These are phyloP conservation scores for Aspergillus quadrilineatus DNA, from an alignment of 2,329 filamentous ascomycete genomes.

Conservation along the genomic window DNA sequence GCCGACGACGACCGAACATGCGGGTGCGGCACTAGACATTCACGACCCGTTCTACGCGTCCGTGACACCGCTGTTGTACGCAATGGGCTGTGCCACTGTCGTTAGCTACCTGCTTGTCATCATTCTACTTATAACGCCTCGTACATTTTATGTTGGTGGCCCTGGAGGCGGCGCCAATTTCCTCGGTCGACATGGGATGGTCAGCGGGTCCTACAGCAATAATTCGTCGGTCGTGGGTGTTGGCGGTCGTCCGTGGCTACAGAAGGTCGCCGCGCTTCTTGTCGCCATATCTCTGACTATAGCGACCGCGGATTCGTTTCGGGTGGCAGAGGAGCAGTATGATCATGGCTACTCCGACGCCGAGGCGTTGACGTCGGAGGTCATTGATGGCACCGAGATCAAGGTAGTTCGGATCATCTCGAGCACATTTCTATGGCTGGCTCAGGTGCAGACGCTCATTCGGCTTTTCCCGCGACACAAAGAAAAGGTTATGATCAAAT, in stretches of 20 bases:
- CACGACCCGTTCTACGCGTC: conserved; percentile 91
- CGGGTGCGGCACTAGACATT: conserved; percentile 62
- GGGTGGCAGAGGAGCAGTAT: conserved; percentile 80
- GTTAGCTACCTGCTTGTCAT: conserved; percentile 90
- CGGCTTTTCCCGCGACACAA: conserved; percentile 93
- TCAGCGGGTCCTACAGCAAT: conserved; percentile 69
- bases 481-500: conserved; percentile 98
- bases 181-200: conserved; percentile 78
- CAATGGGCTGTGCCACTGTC: conserved; percentile 85
- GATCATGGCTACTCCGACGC: conserved; percentile 76
- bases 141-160: conserved; percentile 85
- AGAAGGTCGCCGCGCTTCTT: conserved; percentile 67
- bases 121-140: conserved; percentile 91
- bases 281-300: conserved; percentile 84
- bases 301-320: conserved; percentile 87
- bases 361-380: conserved; percentile 68
- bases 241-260: conserved; percentile 88
- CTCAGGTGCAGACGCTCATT: conserved; percentile 94
- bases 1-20: conserved; percentile 32
- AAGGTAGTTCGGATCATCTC: conserved; percentile 90
- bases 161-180: conserved; percentile 66
- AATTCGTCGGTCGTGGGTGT: conserved; percentile 73
- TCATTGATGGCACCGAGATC: conserved; percentile 81
- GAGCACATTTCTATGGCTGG: conserved; percentile 94
- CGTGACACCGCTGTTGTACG: conserved; percentile 88